A percentile compares a stretch with the other conserved stretches of the same genome.
phyloP scores from a whole-genome alignment of 2,329 filamentous ascomycete genomes.

The Talaromyces verruculosus region DNA sequence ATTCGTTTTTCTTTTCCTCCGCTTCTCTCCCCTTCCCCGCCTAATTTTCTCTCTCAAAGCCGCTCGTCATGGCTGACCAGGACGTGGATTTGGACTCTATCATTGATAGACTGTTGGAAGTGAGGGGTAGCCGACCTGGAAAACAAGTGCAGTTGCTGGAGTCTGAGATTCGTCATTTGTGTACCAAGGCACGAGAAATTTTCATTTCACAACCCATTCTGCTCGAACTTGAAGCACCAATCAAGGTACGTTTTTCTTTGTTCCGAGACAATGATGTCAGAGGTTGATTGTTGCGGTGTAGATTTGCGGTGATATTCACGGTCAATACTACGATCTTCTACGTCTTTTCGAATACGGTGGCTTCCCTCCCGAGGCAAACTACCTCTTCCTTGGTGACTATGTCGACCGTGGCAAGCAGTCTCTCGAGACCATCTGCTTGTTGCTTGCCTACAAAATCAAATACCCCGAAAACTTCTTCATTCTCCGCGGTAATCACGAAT shows the following conservation, averaged over 20 bases:
- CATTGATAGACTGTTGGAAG: slow-evolving; percentile 96
- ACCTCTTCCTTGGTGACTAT: slow-evolving; percentile 98
- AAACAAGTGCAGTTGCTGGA: slow-evolving; percentile 98
- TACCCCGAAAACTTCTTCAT: slow-evolving; percentile 99
- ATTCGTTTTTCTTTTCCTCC: slow-evolving; percentile 21
- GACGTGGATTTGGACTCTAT: slow-evolving; percentile 99
- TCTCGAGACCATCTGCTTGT: slow-evolving; percentile 94
- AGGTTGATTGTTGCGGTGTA: slow-evolving; percentile 40
- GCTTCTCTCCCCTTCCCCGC: slow-evolving; percentile 26
- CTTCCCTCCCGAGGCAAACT: slow-evolving; percentile 97
- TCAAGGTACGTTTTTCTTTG: slow-evolving; percentile 70
- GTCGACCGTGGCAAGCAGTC: slow-evolving; percentile 99
- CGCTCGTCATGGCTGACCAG: slow-evolving; percentile 65
- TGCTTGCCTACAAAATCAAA: slow-evolving; percentile 99
- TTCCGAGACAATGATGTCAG: background rate
- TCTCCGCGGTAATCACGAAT: slow-evolving; percentile 97
- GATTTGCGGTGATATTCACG: slow-evolving; percentile 99
- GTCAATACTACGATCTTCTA: slow-evolving; percentile 97
- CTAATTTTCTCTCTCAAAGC: slow-evolving; percentile 25
- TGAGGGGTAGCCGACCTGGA: slow-evolving; percentile 93
- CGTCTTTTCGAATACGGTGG: slow-evolving; percentile 97
- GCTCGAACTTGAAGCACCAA: slow-evolving; percentile 94
- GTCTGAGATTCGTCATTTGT: slow-evolving; percentile 92
- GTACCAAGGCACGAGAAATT: slow-evolving; percentile 98
- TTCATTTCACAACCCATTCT: slow-evolving; percentile 99